Conservation (phyloP, 2,329 filamentous ascomycete species). For the Sordariomycetes sp. region DNA sequence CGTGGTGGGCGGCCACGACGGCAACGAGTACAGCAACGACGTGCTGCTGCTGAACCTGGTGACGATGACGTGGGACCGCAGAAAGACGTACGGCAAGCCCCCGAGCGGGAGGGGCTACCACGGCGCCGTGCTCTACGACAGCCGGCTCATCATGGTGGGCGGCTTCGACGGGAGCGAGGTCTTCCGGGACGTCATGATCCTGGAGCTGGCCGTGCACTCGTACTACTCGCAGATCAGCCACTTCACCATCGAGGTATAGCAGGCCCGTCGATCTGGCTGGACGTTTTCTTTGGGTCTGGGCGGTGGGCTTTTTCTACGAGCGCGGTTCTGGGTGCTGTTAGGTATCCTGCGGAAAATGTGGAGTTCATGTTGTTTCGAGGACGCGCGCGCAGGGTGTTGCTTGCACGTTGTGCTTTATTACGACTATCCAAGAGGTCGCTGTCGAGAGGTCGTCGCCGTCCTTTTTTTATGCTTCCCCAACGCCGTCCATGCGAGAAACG, state of each 20-base stretch:
- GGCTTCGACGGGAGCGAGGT: constrained; percentile 61
- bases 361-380: too few relatives aligned
- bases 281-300: constrained; percentile 1
- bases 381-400: too few relatives aligned
- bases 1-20: constrained; percentile 61
- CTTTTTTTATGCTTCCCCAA: too few relatives aligned
- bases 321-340: too few relatives aligned
- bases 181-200: constrained; percentile 57
- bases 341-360: too few relatives aligned
- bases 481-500: too few relatives aligned
- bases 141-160: constrained; percentile 53
- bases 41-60: constrained; percentile 61
- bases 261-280: background rate
- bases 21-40: constrained; percentile 60
- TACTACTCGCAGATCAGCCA: constrained; percentile 69
- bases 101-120: constrained; percentile 60
- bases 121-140: constrained; percentile 56
- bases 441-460: too few relatives aligned
- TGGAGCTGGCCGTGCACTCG: constrained; percentile 60
- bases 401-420: too few relatives aligned
- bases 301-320: too few relatives aligned
- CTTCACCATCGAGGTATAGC: constrained; percentile 57
- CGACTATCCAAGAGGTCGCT: too few relatives aligned
- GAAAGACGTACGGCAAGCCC: constrained; percentile 53
- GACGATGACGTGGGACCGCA: constrained; percentile 65